These are phyloP conservation scores for Colletotrichum orbiculare DNA, from an alignment of 2,329 filamentous ascomycete species.

Conservation along the genomic window DNA sequence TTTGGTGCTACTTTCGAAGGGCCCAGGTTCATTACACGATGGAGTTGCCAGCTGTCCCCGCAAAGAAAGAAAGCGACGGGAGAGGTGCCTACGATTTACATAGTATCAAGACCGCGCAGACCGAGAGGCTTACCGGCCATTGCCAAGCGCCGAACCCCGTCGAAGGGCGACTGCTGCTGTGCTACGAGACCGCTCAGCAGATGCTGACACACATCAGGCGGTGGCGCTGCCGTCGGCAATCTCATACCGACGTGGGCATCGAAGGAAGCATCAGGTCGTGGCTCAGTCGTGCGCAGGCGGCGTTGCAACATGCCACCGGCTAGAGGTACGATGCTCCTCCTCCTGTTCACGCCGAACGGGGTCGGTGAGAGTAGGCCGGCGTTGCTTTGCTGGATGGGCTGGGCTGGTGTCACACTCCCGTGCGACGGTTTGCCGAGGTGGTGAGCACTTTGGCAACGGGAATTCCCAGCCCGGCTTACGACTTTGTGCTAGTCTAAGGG, in stretches of 20 bases:
- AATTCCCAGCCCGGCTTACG: conserved; percentile 8
- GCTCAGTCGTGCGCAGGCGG: conserved; percentile 18
- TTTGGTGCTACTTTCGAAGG: background rate
- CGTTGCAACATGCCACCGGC: conserved; percentile 1
- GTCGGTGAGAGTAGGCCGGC: background rate
- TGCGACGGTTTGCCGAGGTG: conserved; percentile 23
- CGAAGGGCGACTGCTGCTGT: conserved; percentile 28
- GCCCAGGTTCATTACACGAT: conserved; percentile 13
- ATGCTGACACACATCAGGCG: background rate
- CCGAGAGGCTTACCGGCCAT: conserved; percentile 28
- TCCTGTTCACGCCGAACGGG: background rate
- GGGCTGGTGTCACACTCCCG: conserved; percentile 22
- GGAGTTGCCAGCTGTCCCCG: conserved; percentile 18
- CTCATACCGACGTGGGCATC: no score
- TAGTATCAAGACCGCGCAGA: conserved; percentile 4
- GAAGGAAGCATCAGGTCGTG: background rate
- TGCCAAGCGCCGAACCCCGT: conserved; percentile 21
- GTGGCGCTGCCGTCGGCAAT: background rate
- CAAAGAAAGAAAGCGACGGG: conserved; percentile 14
- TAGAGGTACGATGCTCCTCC: no score
- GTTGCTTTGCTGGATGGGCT: conserved; percentile 2
- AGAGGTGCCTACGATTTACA: background rate
- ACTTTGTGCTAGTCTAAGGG: background rate
- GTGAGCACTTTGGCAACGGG: conserved; percentile 22
- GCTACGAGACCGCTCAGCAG: conserved; percentile 13